Evolutionary conservation across 2,329 filamentous ascomycete genomes (phyloP), one percentile per base, ranked within the genome.

Genomic region (Ceratocystiopsis sp.): DNA sequence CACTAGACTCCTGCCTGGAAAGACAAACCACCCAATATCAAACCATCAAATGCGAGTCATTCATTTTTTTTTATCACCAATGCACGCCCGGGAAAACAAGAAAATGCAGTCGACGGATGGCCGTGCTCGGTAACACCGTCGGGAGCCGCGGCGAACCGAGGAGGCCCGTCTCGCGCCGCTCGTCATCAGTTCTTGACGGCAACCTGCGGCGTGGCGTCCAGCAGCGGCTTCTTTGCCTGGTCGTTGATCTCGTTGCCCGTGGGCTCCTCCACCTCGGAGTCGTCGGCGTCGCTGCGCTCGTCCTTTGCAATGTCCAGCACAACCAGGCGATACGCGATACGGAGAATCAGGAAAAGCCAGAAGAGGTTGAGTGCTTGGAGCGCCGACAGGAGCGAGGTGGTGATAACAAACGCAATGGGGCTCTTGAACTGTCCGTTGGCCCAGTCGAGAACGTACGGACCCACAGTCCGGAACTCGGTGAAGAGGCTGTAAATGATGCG

Each of bases 301-400:
- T 87, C 83, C 41, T 77, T 71, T 33, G 69, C 70, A 17, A 68
- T 66, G 42, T 72, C 70, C 52, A 70, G 71, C 37, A 72, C 66
- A 16, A 81, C 63, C 51, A 84, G 81, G 46, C 81, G 70, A 53
- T 78, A 83, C 39, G 79, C 78, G 50, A 87, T 84, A 50, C 81
- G 70, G 46, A 81, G 57, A 53, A 89, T 85, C 59, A 80, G 75
- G 60, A 78, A 84, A 46, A 86, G 71, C 83, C 83, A 89, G 62
- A 87, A 85, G 11, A 87, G 59, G 57, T 89, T 89, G 42, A 89
- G 68, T 1, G 75, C 73, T 60, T 89, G 83, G 33, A 89, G 67
- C 4, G 68, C 65, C 4, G 74, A 67, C 8, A 89, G 69, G 21
- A 89, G 68, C 3, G 55, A 52, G 10, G 76, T 66, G 12, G 80